phyloP scores from a whole-genome alignment of 2,329 filamentous ascomycete species.

The Aspergillus tamarii region DNA sequence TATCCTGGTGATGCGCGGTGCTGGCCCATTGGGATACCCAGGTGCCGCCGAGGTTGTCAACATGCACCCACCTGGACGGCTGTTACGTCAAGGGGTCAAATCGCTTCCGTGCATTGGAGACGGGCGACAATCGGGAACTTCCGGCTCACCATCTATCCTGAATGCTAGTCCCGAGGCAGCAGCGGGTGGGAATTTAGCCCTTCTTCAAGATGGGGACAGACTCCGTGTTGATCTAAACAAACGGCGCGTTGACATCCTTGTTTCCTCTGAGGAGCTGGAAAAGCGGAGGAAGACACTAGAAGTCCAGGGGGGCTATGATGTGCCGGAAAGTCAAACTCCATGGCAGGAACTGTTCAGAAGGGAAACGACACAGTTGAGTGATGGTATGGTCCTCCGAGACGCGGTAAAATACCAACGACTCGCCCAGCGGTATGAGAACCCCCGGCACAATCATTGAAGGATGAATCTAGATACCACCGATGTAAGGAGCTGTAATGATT shows the following conservation, averaged over 20 bases:
- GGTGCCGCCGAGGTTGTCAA: slow-evolving; percentile 58
- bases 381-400: slow-evolving; percentile 52
- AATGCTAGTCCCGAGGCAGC: slow-evolving; percentile 60
- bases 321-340: slow-evolving; percentile 50
- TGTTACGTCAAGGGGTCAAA: slow-evolving; percentile 51
- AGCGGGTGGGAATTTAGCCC: slow-evolving; percentile 56
- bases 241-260: slow-evolving; percentile 53
- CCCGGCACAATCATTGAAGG: slow-evolving; percentile 50
- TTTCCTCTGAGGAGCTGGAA: slow-evolving; percentile 47
- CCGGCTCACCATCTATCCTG: slow-evolving; percentile 58
- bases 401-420: slow-evolving; percentile 53
- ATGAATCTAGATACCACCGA: not conserved
- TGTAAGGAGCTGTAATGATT: not conserved
- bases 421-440: slow-evolving; percentile 47
- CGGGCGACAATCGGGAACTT: slow-evolving; percentile 59
- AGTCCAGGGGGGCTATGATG: slow-evolving; percentile 41
- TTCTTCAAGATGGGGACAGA: slow-evolving; percentile 54
- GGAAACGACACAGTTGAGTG: slow-evolving; percentile 49
- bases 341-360: slow-evolving; percentile 57
- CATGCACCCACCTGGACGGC: slow-evolving; percentile 53
- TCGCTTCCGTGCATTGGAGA: slow-evolving; percentile 58
- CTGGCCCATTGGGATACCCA: slow-evolving; percentile 55
- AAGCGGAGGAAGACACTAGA: slow-evolving; percentile 44
- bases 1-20: slow-evolving; percentile 55
- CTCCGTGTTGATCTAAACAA: slow-evolving; percentile 55